These are phyloP conservation scores for Colletotrichum cordylinicola DNA, from an alignment of 2,329 filamentous ascomycete genomes.

Conservation along the genomic window DNA sequence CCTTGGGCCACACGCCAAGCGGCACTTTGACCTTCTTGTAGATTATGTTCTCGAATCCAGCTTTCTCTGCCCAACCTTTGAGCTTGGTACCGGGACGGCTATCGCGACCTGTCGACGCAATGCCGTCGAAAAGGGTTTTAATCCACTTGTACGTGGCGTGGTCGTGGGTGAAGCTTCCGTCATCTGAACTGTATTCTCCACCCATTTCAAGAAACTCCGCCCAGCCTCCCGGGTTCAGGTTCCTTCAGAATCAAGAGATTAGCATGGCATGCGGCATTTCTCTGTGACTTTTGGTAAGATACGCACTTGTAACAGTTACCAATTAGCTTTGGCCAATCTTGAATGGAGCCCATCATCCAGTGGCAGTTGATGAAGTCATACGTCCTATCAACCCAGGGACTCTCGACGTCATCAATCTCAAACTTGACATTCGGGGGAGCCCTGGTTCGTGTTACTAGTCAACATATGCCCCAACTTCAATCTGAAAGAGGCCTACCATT, in stretches of 20 bases:
- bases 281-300: fast-evolving
- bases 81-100: background rate
- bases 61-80: background rate
- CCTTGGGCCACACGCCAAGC: background rate
- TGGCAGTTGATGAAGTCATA: background rate
- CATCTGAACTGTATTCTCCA: background rate
- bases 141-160: background rate
- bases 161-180: background rate
- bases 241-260: background rate
- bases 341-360: background rate
- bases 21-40: background rate
- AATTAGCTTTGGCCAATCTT: background rate
- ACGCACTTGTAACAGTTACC: background rate
- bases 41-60: background rate
- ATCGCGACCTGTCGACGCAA: background rate
- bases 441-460: too few species aligned
- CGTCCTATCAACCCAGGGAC: background rate
- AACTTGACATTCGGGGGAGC: background rate
- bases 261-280: background rate
- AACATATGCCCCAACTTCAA: too few species aligned
- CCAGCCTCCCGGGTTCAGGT: background rate
- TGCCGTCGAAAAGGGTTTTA: background rate
- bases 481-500: too few species aligned
- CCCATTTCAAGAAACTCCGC: background rate
- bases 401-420: background rate